phyloP scores from a whole-genome alignment of 2,329 filamentous ascomycete genomes.

The Elsinoe ampelina region DNA sequence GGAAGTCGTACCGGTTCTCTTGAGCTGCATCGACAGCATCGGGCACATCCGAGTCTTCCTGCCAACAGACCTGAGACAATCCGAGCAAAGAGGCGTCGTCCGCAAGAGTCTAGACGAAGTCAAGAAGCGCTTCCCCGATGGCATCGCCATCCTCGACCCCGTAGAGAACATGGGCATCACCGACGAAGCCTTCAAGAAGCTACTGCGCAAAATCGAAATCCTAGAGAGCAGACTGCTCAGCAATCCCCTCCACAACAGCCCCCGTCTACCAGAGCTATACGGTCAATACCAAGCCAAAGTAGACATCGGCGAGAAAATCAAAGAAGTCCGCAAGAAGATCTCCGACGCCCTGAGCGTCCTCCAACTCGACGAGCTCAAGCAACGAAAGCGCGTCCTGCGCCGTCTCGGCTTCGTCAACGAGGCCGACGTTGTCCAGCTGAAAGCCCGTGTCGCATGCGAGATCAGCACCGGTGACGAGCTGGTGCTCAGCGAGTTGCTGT shows the following conservation, averaged over 20 bases:
- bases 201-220: conserved; percentile 89
- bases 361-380: conserved; percentile 92
- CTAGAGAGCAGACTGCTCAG: conserved; percentile 80
- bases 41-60: conserved; percentile 76
- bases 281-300: conserved; percentile 79
- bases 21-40: conserved; percentile 77
- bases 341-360: conserved; percentile 75
- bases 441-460: conserved; percentile 94
- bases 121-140: conserved; percentile 81
- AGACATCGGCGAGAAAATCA: conserved; percentile 66
- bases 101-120: conserved; percentile 67
- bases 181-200: conserved; percentile 86
- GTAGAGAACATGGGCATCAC: conserved; percentile 94
- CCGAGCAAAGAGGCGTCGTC: conserved; percentile 59
- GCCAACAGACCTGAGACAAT: conserved; percentile 62
- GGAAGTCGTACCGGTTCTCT: conserved; percentile 75
- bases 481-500: conserved; percentile 83
- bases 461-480: conserved; percentile 96
- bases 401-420: conserved; percentile 95
- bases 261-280: conserved; percentile 73
- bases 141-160: conserved; percentile 78
- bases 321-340: conserved; percentile 80
- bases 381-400: conserved; percentile 86
- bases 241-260: conserved; percentile 87
- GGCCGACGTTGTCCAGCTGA: conserved; percentile 87